Base-by-base conservation (phyloP, 1,284 basidiomycete species). In the Erythrobasidium hasegawianum region DNA sequence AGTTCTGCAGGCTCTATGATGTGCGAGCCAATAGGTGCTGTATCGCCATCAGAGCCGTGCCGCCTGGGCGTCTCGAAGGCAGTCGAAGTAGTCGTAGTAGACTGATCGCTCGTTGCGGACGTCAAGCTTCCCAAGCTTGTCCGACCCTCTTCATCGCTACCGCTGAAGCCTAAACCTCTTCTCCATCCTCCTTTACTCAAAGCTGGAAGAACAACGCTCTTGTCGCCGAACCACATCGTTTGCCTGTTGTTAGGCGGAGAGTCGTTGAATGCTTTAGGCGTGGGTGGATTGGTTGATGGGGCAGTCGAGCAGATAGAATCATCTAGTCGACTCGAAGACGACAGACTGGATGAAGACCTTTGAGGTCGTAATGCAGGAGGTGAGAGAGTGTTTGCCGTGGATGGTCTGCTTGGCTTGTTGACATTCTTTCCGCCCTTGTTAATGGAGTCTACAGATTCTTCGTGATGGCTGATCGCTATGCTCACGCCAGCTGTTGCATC, bases 1-100 rank as follows among this genome's bases (percentile, higher is more conserved):
- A 65, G 38, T 45, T 65, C 62, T 22, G 62, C 62, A 24, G 62
- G 62, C 33, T 57, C 55, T 3, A 65, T 65, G 38, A 65, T 65
- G 45, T 65, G 62, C 38, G 50, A 40, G 4, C 62, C 62, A 14
- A 65, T 41, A 43, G 22, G 43, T 47, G 16, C 43, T 24, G 43
- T 18, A n/a, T 47, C 22, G 5, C 8, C 53, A 40, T n/a, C 50
- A 8, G 18, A 26, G n/a, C 50, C 26, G 14, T 29, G 50, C 26
- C 26, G 7, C 16, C 50, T 20, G 9, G 50, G 22, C 50, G n/a
- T 29, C 16, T 20, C n/a, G 50, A 26, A 53, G 7, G 50, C 26
- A 16, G 50, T 16, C 50, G 50, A 22, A 29, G 50, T 8, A 20
- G 50, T 29, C 8, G 50, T 20, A 26, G 22, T 22, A 7, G 22